A percentile compares a stretch with the other conserved stretches of the same genome.
Evolutionary conservation across 345 rosid genomes (phyloP).

Genomic region (Eucalyptus urophylla): DNA sequence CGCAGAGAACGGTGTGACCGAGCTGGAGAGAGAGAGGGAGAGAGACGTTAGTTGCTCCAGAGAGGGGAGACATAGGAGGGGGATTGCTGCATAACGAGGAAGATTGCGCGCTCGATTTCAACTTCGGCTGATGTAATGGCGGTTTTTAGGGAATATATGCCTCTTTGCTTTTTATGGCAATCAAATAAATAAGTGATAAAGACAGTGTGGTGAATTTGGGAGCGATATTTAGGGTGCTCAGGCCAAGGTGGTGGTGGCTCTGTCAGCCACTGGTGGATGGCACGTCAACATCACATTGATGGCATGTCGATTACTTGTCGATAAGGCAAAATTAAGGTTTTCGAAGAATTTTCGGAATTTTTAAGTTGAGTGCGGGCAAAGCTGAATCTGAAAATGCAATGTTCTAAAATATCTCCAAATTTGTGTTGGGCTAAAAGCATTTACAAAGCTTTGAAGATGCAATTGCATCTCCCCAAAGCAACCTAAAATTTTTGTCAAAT

Average conservation of each 20-base stretch:
- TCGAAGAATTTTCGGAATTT: too few relatives aligned
- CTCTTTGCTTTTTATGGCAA: not conserved
- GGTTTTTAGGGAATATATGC: not conserved
- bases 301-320: rapidly evolving
- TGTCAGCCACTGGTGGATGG: too few relatives aligned
- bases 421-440: too few relatives aligned
- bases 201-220: too few relatives aligned
- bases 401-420: too few relatives aligned
- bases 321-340: too few relatives aligned
- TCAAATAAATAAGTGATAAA: too few relatives aligned
- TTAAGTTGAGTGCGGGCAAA: too few relatives aligned
- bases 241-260: too few relatives aligned
- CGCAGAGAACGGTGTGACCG: not conserved
- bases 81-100: not conserved
- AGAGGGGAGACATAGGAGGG: not conserved
- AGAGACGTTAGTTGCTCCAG: not conserved
- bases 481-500: rapidly evolving
- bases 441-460: rapidly evolving
- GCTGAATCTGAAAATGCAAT: too few relatives aligned
- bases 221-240: too few relatives aligned
- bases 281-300: rapidly evolving
- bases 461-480: too few relatives aligned
- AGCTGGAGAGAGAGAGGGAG: not conserved
- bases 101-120: not conserved
- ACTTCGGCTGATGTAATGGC: not conserved